phyloP scores from a whole-genome alignment of 768 basidiomycete species.

The Lyophyllum decastes region DNA sequence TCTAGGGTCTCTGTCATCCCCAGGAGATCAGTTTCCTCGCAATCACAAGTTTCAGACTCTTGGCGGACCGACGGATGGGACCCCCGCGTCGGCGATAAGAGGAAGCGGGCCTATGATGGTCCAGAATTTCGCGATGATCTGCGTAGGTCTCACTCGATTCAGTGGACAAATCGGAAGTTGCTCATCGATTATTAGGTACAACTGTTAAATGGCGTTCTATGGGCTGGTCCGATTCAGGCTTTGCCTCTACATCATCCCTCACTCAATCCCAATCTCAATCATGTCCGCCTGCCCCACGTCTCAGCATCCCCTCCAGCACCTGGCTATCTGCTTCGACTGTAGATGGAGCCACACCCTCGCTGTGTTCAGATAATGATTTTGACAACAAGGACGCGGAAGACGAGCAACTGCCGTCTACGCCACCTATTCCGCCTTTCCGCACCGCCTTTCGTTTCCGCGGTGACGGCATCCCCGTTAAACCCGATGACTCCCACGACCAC shows the following conservation, averaged over 20 bases:
- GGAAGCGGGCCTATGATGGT: conserved; percentile 34
- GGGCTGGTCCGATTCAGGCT: conserved; percentile 29
- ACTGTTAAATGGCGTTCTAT: conserved; percentile 40
- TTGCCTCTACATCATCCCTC: conserved; percentile 20
- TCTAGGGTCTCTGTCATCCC: neutral
- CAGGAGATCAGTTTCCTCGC: neutral
- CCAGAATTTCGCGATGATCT: conserved; percentile 28
- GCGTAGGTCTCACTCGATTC: conserved; percentile 29
- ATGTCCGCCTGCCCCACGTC: conserved; percentile 17
- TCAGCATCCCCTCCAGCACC: conserved; percentile 8
- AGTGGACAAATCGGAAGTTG: neutral
- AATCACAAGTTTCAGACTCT: neutral
- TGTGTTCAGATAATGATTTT: conserved; percentile 69
- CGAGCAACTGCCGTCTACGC: conserved; percentile 55
- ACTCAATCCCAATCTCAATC: conserved; percentile 23
- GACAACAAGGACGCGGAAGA: conserved; percentile 53
- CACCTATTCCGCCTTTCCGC: conserved; percentile 34
- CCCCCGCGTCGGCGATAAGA: conserved; percentile 28
- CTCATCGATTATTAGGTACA: conserved; percentile 14
- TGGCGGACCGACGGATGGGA: neutral
- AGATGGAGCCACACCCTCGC: conserved; percentile 61
- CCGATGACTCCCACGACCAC: neutral
- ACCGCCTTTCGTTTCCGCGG: conserved; percentile 19
- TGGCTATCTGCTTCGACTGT: conserved; percentile 23
- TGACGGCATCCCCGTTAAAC: conserved; percentile 18